Conservation (phyloP, 2,329 filamentous ascomycete genomes). For the Trichoderma semiorbis region DNA sequence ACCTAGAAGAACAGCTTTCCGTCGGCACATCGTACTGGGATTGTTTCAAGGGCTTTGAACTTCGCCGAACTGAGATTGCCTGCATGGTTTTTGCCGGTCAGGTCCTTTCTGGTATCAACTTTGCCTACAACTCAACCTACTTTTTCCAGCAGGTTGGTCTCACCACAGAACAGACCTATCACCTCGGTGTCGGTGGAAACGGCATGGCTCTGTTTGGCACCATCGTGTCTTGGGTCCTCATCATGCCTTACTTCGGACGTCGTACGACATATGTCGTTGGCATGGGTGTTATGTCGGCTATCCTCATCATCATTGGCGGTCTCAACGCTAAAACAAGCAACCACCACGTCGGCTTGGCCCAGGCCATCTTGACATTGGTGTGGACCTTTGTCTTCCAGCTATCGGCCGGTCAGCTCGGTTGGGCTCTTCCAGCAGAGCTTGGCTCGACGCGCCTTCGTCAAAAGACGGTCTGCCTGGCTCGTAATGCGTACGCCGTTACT, state of each 20-base stretch:
- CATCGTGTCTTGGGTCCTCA: slow-evolving; percentile 39
- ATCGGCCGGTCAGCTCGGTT: slow-evolving; percentile 36
- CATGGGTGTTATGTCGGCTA: slow-evolving; percentile 37
- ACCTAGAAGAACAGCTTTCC: slow-evolving; percentile 36
- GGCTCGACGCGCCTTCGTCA: slow-evolving; percentile 52
- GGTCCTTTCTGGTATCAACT: slow-evolving; percentile 20
- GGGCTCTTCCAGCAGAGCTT: slow-evolving; percentile 37
- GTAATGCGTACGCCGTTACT: slow-evolving; percentile 41
- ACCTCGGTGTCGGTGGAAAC: slow-evolving; percentile 38
- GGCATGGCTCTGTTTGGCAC: slow-evolving; percentile 43
- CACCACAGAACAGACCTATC: slow-evolving; percentile 27
- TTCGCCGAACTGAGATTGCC: slow-evolving; percentile 52
- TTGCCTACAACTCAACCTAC: slow-evolving; percentile 39
- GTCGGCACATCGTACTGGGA: slow-evolving; percentile 40
- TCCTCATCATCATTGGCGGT: slow-evolving; percentile 41
- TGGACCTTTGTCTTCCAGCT: slow-evolving; percentile 36
- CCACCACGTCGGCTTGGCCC: slow-evolving; percentile 30
- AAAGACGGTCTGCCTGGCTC: slow-evolving; percentile 53
- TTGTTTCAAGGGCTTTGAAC: slow-evolving; percentile 42
- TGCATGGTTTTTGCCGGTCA: slow-evolving; percentile 20
- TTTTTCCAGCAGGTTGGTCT: slow-evolving; percentile 40
- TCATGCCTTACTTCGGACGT: slow-evolving; percentile 43
- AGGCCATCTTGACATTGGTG: slow-evolving; percentile 34
- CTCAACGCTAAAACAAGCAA: slow-evolving; percentile 35
- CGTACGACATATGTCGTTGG: slow-evolving; percentile 44